Evolutionary conservation across 163 green algal genomes (phyloP).

Genomic region (Picocystis sp.): DNA sequence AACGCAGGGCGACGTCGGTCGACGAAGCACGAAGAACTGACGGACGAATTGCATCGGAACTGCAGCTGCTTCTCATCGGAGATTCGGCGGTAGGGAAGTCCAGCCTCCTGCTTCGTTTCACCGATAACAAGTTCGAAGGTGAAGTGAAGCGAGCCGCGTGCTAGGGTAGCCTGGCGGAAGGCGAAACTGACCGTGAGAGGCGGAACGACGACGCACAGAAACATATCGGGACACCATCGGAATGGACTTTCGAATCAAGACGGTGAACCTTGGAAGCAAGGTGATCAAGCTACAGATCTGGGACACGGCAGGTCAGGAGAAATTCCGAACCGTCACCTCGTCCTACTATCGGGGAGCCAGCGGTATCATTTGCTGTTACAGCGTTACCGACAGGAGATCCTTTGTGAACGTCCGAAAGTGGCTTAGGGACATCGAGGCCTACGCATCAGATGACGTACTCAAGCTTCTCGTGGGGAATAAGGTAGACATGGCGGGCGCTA

Average conservation of each 20-base stretch:
- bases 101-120: constrained; percentile 88
- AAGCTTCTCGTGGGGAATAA: constrained; percentile 98
- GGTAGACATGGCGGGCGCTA: constrained; percentile 65
- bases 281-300: constrained; percentile 97
- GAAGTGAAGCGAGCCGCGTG: constrained; percentile 84
- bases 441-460: constrained; percentile 84
- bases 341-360: constrained; percentile 94
- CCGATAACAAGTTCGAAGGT: constrained; percentile 88
- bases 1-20: too few species aligned
- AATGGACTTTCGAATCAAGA: constrained; percentile 99
- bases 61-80: constrained; percentile 83
- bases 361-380: constrained; percentile 94
- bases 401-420: constrained; percentile 97
- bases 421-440: constrained; percentile 94
- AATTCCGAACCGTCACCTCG: constrained; percentile 94
- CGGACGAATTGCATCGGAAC: too few species aligned
- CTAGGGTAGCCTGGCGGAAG: background rate
- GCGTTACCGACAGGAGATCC: constrained; percentile 84
- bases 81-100: constrained; percentile 91
- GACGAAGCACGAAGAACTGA: too few species aligned
- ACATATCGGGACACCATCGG: constrained; percentile 9
- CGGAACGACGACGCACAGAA: background rate
- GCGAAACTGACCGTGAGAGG: too few species aligned
- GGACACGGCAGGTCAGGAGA: constrained; percentile 95
- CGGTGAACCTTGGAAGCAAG: constrained; percentile 81